Percentiles rank a stretch among this genome's conserved stretches.
These are phyloP conservation scores for Termitomyces sp. DNA, from an alignment of 768 basidiomycete genomes.

Conservation along the genomic window DNA sequence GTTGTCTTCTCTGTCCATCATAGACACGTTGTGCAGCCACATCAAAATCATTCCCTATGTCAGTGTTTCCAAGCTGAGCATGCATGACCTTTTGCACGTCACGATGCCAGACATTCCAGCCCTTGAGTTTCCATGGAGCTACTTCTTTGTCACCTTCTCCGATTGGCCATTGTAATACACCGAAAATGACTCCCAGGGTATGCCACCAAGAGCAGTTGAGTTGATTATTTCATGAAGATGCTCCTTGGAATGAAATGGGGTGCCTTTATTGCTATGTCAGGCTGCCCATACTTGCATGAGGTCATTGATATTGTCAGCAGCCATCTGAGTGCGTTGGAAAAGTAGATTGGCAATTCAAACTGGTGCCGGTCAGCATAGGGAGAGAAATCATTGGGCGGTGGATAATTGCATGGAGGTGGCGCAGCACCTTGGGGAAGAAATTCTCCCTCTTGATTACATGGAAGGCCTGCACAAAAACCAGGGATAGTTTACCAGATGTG, in stretches of 20 bases:
- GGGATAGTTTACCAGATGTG: no score
- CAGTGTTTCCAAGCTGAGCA: conserved; percentile 29
- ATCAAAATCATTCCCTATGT: conserved; percentile 30
- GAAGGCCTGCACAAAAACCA: not conserved
- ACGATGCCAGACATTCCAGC: conserved; percentile 30
- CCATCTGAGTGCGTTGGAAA: not conserved
- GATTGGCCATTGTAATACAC: conserved; percentile 21
- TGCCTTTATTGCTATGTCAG: no score
- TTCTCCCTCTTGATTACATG: conserved; percentile 1
- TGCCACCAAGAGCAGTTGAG: conserved; percentile 27
- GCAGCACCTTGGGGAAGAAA: not conserved
- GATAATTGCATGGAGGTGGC: not conserved
- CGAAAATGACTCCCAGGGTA: conserved; percentile 32
- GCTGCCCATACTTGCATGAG: conserved; percentile 9
- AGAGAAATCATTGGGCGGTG: not conserved
- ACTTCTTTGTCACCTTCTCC: conserved; percentile 12
- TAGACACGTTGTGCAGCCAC: conserved; percentile 24
- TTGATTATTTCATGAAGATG: no score
- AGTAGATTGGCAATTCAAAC: conserved; percentile 4
- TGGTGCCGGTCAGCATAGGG: not conserved
- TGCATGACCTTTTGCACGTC: conserved; percentile 24
- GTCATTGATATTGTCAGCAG: not conserved
- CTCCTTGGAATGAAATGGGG: no score
- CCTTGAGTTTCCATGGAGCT: conserved; percentile 28
- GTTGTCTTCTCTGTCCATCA: conserved; percentile 11